Evolutionary conservation across 1,139 yeast genomes (phyloP).

Genomic region (Yamadazyma diospyri): DNA sequence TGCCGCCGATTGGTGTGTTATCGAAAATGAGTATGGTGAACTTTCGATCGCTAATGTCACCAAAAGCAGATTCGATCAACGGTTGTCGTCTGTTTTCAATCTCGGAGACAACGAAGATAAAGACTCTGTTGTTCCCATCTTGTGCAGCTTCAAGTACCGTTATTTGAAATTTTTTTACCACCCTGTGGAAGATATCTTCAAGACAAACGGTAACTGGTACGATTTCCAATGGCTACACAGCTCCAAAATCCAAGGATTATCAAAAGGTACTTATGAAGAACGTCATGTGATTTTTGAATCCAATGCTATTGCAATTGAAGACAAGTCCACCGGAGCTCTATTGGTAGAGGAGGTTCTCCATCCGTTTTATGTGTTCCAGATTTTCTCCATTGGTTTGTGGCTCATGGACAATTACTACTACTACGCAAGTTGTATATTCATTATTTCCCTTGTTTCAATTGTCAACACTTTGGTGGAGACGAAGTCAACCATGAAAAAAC

Average conservation of each 20-base stretch:
- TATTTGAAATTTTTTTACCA: slow-evolving; percentile 79
- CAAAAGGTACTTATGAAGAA: slow-evolving; percentile 65
- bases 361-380: slow-evolving; percentile 92
- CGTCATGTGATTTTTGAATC: slow-evolving; percentile 72
- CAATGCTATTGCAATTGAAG: slow-evolving; percentile 72
- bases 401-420: slow-evolving; percentile 86
- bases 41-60: slow-evolving; percentile 56
- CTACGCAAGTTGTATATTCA: slow-evolving; percentile 87
- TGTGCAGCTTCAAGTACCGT: slow-evolving; percentile 74
- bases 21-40: slow-evolving; percentile 93
- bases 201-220: slow-evolving; percentile 82
- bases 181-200: slow-evolving; percentile 83
- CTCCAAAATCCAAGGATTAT: slow-evolving; percentile 62
- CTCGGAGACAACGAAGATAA: slow-evolving; percentile 22
- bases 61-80: slow-evolving; percentile 62
- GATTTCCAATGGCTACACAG: slow-evolving; percentile 71
- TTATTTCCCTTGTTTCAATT: slow-evolving; percentile 80
- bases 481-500: slow-evolving; percentile 64
- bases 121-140: slow-evolving; percentile 67
- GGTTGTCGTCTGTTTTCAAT: slow-evolving; percentile 65
- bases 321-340: slow-evolving; percentile 62
- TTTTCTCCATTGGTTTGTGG: slow-evolving; percentile 90
- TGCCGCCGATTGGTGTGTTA: slow-evolving; percentile 85
- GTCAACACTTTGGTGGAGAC: slow-evolving; percentile 82
- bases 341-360: slow-evolving; percentile 86